Evolutionary conservation across 768 basidiomycete species (phyloP).

Genomic region (Dentipellis sp.): DNA sequence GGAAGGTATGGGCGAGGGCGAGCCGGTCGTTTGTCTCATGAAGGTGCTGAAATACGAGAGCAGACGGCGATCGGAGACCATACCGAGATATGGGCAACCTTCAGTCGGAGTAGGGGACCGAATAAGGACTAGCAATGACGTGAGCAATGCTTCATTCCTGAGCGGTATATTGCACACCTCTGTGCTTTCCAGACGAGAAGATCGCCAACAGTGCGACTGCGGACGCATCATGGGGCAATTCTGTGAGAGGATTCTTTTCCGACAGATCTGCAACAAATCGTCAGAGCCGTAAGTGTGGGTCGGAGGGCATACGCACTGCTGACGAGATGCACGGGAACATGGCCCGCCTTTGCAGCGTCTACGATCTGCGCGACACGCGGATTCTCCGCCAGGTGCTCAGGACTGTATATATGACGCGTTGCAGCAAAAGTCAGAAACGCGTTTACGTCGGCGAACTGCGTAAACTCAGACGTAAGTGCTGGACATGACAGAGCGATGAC

Average conservation of each 20-base stretch:
- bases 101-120: slow-evolving; percentile 32
- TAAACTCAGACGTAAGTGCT: background rate
- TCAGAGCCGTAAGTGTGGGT: background rate
- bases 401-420: slow-evolving; percentile 57
- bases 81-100: slow-evolving; percentile 39
- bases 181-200: slow-evolving; percentile 65
- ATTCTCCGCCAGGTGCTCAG: slow-evolving; percentile 51
- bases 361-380: slow-evolving; percentile 60
- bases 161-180: slow-evolving; percentile 34
- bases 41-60: slow-evolving; percentile 53
- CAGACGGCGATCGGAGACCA: slow-evolving; percentile 69
- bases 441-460: slow-evolving; percentile 76
- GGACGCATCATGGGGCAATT: slow-evolving; percentile 52
- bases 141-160: background rate
- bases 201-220: slow-evolving; percentile 51
- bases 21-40: slow-evolving; percentile 29
- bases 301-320: slow-evolving; percentile 46
- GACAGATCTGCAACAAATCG: slow-evolving; percentile 52
- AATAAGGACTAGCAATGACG: slow-evolving; percentile 39
- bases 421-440: slow-evolving; percentile 82
- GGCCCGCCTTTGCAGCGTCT: slow-evolving; percentile 62
- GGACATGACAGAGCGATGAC: background rate
- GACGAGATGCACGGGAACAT: slow-evolving; percentile 66
- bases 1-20: slow-evolving; percentile 1
- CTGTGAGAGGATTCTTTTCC: slow-evolving; percentile 73